Evolutionary conservation across 2,329 filamentous ascomycete species (phyloP), one percentile per base, ranked within the genome.

Genomic region (Trichoderma sp.): DNA sequence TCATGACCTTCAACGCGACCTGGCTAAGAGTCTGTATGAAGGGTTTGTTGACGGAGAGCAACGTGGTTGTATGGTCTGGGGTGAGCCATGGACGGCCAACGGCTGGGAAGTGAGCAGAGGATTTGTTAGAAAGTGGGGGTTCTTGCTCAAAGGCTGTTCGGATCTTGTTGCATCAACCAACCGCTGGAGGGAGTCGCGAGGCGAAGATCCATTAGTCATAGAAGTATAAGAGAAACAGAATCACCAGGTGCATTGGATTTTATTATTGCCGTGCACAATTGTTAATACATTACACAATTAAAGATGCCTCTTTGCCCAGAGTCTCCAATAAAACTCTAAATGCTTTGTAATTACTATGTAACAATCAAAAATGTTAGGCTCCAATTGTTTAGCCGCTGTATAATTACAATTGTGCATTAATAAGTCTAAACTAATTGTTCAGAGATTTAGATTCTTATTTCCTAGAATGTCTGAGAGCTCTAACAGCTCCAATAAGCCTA

Each of bases 1-100:
- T 60, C 58, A 60, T 46, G 37, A 46, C 58, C 24, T 60, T 18
- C 58, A 60, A n/a, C 58, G 18, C n/a, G 58, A 60, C n/a, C 8
- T 60, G 6, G 58, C 58, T 16, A 60, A 60, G 58, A 60, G 58
- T 32, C 21, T 60, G 37, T 60, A 60, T 26, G 58, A 60, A 60
- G 58, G 58, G 1, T 60, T 60, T 46, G 24, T 16, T 49, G 58
- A 60, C 6, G 58, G 58, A 60, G 58, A 60, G 37, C 58, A 60
- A 14, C 58, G 37, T 18, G 58, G 58, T 26, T 60, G 58, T 16
- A 7, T 60, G 37, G 37, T 60, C 39, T 60, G 58, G 58, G 58
- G 58, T n/a, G 37, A 60, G 18, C 58, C 58, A 32, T 60, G 58
- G 58, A 46, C 58, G 26, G 58, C 49, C 37, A 46, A 60, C 18